phyloP scores from a whole-genome alignment of 176 grass and related monocot species.

The Aegilops sharonensis region DNA sequence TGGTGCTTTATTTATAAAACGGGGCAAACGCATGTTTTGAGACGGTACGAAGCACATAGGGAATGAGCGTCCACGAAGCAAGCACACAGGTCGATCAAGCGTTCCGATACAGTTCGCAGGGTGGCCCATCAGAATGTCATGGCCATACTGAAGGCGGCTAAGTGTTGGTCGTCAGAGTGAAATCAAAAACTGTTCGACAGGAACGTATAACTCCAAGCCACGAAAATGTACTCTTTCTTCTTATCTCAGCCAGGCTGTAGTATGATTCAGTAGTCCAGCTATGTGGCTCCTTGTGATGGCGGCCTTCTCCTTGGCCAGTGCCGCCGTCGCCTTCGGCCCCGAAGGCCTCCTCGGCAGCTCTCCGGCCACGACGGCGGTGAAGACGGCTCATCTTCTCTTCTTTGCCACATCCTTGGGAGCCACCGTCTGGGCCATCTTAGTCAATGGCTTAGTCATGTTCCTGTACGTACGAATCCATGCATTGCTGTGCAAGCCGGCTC shows the following conservation, averaged over 20 bases:
- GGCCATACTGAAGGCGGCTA: too few relatives aligned
- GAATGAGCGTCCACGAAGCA: too few relatives aligned
- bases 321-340: conserved; percentile 35
- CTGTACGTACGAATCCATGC: conserved; percentile 23
- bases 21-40: too few relatives aligned
- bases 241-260: neutral
- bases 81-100: too few relatives aligned
- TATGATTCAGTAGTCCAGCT: neutral
- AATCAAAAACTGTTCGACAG: too few relatives aligned
- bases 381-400: conserved; percentile 52
- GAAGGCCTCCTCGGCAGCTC: conserved; percentile 15
- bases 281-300: conserved; percentile 28
- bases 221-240: neutral
- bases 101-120: too few relatives aligned
- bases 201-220: too few relatives aligned
- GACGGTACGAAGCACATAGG: too few relatives aligned
- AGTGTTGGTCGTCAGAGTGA: too few relatives aligned
- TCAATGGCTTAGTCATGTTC: conserved; percentile 62
- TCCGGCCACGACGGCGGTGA: conserved; percentile 31
- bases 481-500: too few relatives aligned
- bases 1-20: too few relatives aligned
- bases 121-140: too few relatives aligned
- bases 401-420: conserved; percentile 62
- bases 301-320: conserved; percentile 24
- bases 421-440: conserved; percentile 65